Evolutionary conservation across 805 yeast species (phyloP).

Genomic region (Metschnikowia dekortorum): DNA sequence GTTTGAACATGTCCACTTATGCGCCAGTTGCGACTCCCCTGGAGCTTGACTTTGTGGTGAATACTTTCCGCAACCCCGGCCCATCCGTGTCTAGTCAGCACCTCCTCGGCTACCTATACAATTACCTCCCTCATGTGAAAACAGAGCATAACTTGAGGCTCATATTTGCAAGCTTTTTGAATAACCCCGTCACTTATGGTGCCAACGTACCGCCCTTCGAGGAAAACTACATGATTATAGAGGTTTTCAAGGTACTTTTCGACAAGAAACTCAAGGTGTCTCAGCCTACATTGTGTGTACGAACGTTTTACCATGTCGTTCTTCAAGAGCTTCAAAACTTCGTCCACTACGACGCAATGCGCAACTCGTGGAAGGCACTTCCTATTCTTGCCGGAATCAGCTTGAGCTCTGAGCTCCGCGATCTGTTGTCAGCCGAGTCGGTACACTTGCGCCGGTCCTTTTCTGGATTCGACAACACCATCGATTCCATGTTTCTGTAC

Average conservation of each 20-base stretch:
- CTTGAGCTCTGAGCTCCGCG: constrained; percentile 33
- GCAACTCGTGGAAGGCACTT: constrained; percentile 42
- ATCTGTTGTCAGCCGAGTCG: constrained; percentile 25
- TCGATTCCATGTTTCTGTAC: constrained; percentile 25
- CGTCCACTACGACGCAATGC: constrained; percentile 23
- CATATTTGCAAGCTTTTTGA: constrained; percentile 41
- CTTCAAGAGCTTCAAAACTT: constrained; percentile 31
- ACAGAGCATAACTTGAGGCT: constrained; percentile 43
- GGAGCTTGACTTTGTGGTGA: constrained; percentile 45
- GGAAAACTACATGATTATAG: constrained; percentile 38
- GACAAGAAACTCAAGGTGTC: constrained; percentile 45
- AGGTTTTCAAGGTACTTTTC: constrained; percentile 43
- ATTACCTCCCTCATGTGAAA: constrained; percentile 49
- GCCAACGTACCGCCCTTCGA: constrained; percentile 20
- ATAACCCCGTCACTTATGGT: constrained; percentile 35
- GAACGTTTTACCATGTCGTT: constrained; percentile 39
- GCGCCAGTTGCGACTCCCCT: constrained; percentile 22
- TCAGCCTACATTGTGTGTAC: constrained; percentile 45
- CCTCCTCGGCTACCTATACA: constrained; percentile 44
- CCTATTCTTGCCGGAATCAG: constrained; percentile 46
- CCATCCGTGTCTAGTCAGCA: constrained; percentile 26
- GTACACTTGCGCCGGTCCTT: constrained; percentile 32
- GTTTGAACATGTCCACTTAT: background rate
- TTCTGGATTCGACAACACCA: constrained; percentile 29
- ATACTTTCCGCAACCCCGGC: constrained; percentile 41